Base-by-base conservation (phyloP, 225 moss, liverwort and hornwort genomes). In the Rhytidiadelphus loreus region DNA sequence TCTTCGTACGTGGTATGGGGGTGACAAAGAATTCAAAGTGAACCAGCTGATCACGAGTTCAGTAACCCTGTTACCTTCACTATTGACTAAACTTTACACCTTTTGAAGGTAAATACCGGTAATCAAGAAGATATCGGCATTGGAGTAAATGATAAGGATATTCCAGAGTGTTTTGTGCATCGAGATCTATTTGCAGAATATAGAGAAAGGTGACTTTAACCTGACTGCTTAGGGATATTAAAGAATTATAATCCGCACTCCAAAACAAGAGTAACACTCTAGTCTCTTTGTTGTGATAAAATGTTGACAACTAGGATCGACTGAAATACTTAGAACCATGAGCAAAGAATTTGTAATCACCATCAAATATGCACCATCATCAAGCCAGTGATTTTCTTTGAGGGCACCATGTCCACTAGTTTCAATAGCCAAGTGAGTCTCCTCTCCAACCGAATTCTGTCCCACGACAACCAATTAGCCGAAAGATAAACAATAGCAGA, bases 341-440 rank as follows among this genome's bases (percentile, higher is more conserved):
- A 84, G 86, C 62, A 66, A 82, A 52, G 53, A 83, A n/a, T 82
- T 84, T 50, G 69, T 87, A 77, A 65, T 83, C 83, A 98, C 98
- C 98, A 98, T 98, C 61, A 97, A 96, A 88, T 97, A 98, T 85
- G 98, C 98, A 86, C 98, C 98, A 87, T 98, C 98, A 87, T 98
- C 97, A 70, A 98, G 97, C 98, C 98, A 98, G 89, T 95, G 94
- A 77, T 98, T 98, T 91, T 98, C 98, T 92, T 94, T 93, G 46
- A 98, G 92, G 29, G 98, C 98, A 81, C 98, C 98, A 91, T 98
- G 98, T 88, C 98, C 98, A 89, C 98, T 98, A 88, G 98, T 98
- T 91, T 98, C 98, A 83, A 98, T 97, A 44, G 98, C 98, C 77
- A 98, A 84, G 88, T 98, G 94, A 35, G 96, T 93, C 90, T 98